Base-by-base conservation (phyloP, 352 stramenopile genomes). In the Globisporangium splendens region DNA sequence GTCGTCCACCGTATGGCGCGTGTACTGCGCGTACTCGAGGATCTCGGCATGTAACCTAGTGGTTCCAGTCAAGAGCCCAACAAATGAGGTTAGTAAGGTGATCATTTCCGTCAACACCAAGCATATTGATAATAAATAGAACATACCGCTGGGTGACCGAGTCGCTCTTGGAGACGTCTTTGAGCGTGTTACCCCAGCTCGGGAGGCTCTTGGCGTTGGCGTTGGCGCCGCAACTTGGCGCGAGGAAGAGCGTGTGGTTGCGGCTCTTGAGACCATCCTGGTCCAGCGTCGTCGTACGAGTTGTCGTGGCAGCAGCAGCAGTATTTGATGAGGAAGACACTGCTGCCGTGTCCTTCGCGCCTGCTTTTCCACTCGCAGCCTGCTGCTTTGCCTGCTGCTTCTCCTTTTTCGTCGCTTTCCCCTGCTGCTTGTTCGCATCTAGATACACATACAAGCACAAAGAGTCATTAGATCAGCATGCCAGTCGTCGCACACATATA, bases 1-100 rank as follows among this genome's bases (percentile, higher is more conserved):
- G 15, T 63, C 69, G 22, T 81, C 75, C 44, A 95, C 86, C 1
- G 79, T 92, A 10, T 57, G 50, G 21, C 84, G 83, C 11, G 79
- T 93, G 54, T 91, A 88, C 54, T 69, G 63, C 5, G 75, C 77
- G 62, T 93, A 93, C 57, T 89, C 75, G 33, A 93, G 41, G 59
- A 95, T 93, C 63, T 95, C 86, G 38, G 79, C 69, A 55, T 95
- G 86, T 13, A 95, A 63, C 53, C 73, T 79, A 60, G 0, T 35
- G 24, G n/a, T 22, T 28, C 28, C 33, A 56, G 15, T 38, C 42
- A 28, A 35, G 10, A 35, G 10, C 28, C 28, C 28, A 13, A 13
- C 42, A 17, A 56, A 46, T 4, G 53, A 62, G 12, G n/a, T n/a
- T n/a, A n/a, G n/a, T n/a, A n/a, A n/a, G n/a, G n/a, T n/a, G n/a